Evolutionary conservation across 441 rosid species (phyloP).

Genomic region (Daphne laureola): DNA sequence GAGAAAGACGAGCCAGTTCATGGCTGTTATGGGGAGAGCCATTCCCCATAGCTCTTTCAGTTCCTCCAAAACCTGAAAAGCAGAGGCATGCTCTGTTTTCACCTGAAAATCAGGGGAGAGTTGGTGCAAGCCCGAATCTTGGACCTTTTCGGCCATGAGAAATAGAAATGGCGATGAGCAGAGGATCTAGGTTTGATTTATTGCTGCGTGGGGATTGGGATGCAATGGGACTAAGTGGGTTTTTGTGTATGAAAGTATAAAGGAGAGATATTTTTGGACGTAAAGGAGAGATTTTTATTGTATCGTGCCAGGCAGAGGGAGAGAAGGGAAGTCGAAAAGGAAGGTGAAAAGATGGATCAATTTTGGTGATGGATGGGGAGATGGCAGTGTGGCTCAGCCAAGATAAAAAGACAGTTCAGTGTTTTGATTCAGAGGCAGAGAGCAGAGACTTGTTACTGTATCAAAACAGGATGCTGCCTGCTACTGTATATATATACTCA

Average conservation of each 20-base stretch:
- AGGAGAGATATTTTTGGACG: too few relatives aligned
- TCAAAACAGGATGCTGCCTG: too few relatives aligned
- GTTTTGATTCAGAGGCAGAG: constrained; percentile 1
- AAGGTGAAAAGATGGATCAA: background rate
- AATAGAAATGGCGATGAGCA: background rate
- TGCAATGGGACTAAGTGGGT: background rate
- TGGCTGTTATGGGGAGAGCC: constrained; percentile 85
- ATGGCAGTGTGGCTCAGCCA: constrained; percentile 10
- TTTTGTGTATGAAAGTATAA: constrained; percentile 1
- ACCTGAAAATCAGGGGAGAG: constrained; percentile 53
- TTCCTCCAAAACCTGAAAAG: constrained; percentile 56
- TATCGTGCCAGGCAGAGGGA: constrained; percentile 1
- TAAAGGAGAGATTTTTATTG: background rate
- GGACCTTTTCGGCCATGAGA: constrained; percentile 45
- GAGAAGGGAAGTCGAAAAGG: constrained; percentile 5
- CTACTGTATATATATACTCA: too few relatives aligned
- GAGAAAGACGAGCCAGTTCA: constrained; percentile 74
- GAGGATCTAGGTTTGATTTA: background rate
- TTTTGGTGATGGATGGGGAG: too few relatives aligned
- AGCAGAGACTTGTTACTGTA: constrained; percentile 1
- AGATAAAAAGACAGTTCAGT: background rate
- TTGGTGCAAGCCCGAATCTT: constrained; percentile 35
- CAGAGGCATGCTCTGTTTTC: background rate
- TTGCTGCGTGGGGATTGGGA: background rate
- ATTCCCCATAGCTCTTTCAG: constrained; percentile 76